Base-by-base conservation (phyloP, 2,329 filamentous ascomycete species). In the Esteya vermicola region DNA sequence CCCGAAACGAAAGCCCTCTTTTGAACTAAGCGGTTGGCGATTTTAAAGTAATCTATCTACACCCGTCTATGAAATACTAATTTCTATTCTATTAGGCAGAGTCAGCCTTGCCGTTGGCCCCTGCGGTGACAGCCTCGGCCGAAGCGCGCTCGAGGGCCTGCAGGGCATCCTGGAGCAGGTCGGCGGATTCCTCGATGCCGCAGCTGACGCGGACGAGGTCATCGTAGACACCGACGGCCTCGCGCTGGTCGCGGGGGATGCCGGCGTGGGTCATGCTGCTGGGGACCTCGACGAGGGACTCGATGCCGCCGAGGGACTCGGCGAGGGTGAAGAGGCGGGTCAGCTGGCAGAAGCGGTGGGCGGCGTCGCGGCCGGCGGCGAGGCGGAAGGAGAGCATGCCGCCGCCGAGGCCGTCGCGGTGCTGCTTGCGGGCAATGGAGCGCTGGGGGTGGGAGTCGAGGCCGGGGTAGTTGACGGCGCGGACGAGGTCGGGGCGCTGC, bases 361-460 rank as follows among this genome's bases (percentile, higher is more conserved):
- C 91, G 1, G 89, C 89, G 34, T 70, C 71, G 54, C 85, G 75
- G 27, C 91, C 91, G 42, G 89, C 91, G 48, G 76, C 75, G 59
- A 98, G 84, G 49, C 91, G 81, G 78, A 98, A 98, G 43, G 82
- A 89, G 33, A 98, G 76, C 91, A 98, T 98, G 45, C 91, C 91
- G 50, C 91, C 91, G 44, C 91, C 91, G 72, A 96, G 81, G 46
- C 82, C 91, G 51, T 93, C 73, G 50, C 91, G 83, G 66, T 98
- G 91, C 66, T 98, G 91, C 64, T 84, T 85, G 53, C 79, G 57
- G 18, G 89, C 85, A 52, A 98, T 85, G 47, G 71, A 69, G 51
- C 85, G 79, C 56, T 96, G 85, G 7, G 82, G 81, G 63, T 96
- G 89, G 9, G 84, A 89, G 48, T 80, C 71, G 6, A 95, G 72